phyloP scores from a whole-genome alignment of 352 stramenopile species.

The Pythium utonaiense region DNA sequence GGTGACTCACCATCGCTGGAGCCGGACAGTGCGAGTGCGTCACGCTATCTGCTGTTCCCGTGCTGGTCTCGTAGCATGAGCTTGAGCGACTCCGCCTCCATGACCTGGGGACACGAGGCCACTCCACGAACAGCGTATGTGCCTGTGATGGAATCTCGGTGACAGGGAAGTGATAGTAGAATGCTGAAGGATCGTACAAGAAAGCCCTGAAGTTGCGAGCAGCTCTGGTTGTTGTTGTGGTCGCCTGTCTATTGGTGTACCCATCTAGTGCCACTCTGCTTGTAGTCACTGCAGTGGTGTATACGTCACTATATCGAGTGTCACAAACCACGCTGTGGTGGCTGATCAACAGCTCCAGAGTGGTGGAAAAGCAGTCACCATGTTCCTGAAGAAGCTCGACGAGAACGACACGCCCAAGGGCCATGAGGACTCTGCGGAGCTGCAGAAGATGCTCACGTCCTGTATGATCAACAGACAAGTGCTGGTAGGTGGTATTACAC shows the following conservation, averaged over 20 bases:
- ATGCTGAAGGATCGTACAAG: no score
- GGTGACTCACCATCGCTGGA: background rate
- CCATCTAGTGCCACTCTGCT: background rate
- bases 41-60: background rate
- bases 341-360: background rate
- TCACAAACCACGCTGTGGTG: background rate
- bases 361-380: conserved; percentile 7
- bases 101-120: background rate
- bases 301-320: background rate
- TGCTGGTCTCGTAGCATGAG: conserved; percentile 16
- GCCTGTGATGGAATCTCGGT: background rate
- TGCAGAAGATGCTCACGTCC: conserved; percentile 82
- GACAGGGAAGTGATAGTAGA: background rate
- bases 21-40: background rate
- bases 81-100: conserved; percentile 5
- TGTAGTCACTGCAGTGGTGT: background rate
- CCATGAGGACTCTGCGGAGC: conserved; percentile 61
- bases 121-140: conserved; percentile 9
- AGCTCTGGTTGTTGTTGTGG: no score
- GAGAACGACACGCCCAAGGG: conserved; percentile 48
- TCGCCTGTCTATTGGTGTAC: background rate
- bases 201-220: no score
- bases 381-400: conserved; percentile 55
- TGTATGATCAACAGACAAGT: conserved; percentile 86
- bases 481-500: conserved; percentile 35